Conservation (phyloP, 306 rosid genomes). For the Styphnolobium japonicum region DNA sequence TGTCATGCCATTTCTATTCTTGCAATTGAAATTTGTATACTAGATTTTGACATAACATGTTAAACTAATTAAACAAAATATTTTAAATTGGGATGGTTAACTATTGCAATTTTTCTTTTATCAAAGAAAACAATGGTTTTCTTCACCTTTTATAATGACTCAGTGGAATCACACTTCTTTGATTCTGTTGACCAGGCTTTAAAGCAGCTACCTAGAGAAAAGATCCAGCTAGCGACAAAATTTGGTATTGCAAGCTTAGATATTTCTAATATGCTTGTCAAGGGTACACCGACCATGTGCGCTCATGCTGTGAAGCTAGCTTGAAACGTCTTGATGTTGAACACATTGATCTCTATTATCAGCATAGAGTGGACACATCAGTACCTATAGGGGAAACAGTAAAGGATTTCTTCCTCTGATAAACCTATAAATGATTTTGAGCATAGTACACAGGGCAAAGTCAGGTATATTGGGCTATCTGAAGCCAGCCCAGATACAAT, state of each 20-base stretch:
- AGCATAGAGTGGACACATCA: constrained; percentile 36
- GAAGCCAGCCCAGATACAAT: constrained; percentile 79
- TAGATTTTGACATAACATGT: too few species aligned
- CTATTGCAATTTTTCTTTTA: too few species aligned
- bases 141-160: too few species aligned
- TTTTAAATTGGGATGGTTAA: too few species aligned
- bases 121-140: too few species aligned
- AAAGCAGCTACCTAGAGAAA: constrained; percentile 50
- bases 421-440: background rate
- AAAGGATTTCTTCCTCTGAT: background rate
- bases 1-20: too few species aligned
- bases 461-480: constrained; percentile 67
- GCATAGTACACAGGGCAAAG: constrained; percentile 44
- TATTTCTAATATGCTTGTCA: background rate
- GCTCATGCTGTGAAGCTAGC: constrained; percentile 59
- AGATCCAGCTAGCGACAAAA: constrained; percentile 56
- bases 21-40: too few species aligned
- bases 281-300: constrained; percentile 52
- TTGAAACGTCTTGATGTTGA: constrained; percentile 54
- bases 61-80: too few species aligned
- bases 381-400: constrained; percentile 63
- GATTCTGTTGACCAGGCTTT: constrained; percentile 38
- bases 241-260: constrained; percentile 32
- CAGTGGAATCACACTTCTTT: too few species aligned
- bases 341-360: constrained; percentile 62